Evolutionary conservation across 2,329 filamentous ascomycete species (phyloP), one percentile per base, ranked within the genome.

Genomic region (Penicillium olsonii): DNA sequence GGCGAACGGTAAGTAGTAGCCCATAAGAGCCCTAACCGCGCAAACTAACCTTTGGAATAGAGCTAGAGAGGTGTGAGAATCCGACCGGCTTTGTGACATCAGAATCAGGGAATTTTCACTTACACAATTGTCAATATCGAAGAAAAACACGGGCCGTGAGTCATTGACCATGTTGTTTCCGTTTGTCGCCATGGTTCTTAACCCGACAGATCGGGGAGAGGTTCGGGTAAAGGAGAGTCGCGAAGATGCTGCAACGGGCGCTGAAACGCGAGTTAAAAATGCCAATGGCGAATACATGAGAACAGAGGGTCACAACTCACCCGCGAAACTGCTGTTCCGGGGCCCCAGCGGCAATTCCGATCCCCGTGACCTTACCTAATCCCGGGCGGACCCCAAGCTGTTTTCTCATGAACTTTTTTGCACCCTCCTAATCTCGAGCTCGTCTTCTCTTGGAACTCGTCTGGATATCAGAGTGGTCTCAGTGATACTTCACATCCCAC

Each of bases 81-180:
- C 34, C 33, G 22, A 12, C 26, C 14, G 15, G 15, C 19, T 24
- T 8, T 35, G 6, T 7, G 12, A 43, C n/a, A 7, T 15, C 2
- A 35, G 22, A n/a, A 19, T 17, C 20, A 8, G 2, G 5, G n/a
- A 26, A 11, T 17, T 12, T 22, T 37, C 12, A 75, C 81, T 56
- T 77, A 85, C 83, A 73, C 95, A 99, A 68, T 99, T 99, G 78
- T 99, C 94, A 66, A 99, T 97, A 68, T 99, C 94, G 67, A 96
- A 97, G 71, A 83, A 85, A 69, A 85, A 82, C 17, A 88, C 78
- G 2, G 79, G 78, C 54, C 82, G 69, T 53, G 65, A 59, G 56
- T 77, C 72, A 52, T 52, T 45, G 43, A 49, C 47, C 26, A 48
- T 44, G 14, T 53, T 54, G 18, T 56, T 52, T 39, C 58, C 53